Evolutionary conservation across 371 early-diverging fungal species (phyloP).

Genomic region (Blakeslea trispora): DNA sequence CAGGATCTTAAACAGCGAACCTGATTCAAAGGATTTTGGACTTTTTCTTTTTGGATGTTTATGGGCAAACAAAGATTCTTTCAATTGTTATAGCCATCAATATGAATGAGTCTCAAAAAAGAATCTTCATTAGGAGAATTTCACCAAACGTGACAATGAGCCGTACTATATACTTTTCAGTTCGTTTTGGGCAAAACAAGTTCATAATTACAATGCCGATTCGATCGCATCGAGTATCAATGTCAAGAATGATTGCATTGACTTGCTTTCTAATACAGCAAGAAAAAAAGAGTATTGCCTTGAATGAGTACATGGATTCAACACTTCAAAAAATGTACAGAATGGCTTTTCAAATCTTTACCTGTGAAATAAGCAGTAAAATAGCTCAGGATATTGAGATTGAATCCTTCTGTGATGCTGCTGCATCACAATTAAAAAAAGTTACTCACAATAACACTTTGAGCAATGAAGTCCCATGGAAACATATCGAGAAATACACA

Average conservation of each 20-base stretch:
- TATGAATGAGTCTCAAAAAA: conserved; percentile 18
- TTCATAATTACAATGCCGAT: conserved; percentile 16
- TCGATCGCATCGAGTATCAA: conserved; percentile 19
- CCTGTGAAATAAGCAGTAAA: conserved; percentile 16
- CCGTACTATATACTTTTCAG: conserved; percentile 18
- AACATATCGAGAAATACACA: conserved; percentile 17
- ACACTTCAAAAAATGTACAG: conserved; percentile 15
- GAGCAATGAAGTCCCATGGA: conserved; percentile 7
- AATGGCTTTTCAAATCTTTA: conserved; percentile 17
- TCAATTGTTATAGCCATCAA: conserved; percentile 16
- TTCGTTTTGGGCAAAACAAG: conserved; percentile 20
- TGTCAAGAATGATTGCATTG: conserved; percentile 18
- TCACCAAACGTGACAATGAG: conserved; percentile 17
- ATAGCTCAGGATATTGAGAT: conserved; percentile 16
- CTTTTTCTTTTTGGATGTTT: conserved; percentile 23
- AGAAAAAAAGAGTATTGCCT: conserved; percentile 13
- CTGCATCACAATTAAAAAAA: conserved; percentile 16
- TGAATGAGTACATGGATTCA: conserved; percentile 20
- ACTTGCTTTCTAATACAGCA: conserved; percentile 14
- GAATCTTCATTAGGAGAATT: conserved; percentile 11
- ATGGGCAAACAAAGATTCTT: conserved; percentile 12
- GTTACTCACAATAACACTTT: conserved; percentile 14
- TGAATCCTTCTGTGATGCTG: conserved; percentile 19
- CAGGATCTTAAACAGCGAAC: too few relatives aligned
- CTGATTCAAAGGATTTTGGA: too few relatives aligned